Percentiles rank a stretch among this genome's conserved stretches.
Evolutionary conservation across 768 basidiomycete genomes (phyloP).

Genomic region (Tulasnella sp.): DNA sequence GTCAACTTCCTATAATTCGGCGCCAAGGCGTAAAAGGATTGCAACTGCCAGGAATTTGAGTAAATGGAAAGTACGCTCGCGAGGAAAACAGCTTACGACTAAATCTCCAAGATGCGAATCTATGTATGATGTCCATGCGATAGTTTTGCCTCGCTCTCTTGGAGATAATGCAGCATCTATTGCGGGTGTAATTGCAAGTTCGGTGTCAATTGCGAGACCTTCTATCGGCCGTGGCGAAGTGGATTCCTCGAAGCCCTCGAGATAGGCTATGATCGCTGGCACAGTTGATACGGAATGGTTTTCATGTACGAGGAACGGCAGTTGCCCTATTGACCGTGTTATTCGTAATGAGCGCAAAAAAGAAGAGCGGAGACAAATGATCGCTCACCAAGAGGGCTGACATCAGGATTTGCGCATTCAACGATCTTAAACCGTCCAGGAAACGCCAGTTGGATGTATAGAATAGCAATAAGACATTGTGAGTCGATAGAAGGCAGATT

Average conservation of each 20-base stretch:
- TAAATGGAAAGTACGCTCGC: background rate
- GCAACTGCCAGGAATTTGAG: constrained; percentile 46
- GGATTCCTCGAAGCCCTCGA: constrained; percentile 46
- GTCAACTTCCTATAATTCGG: constrained; percentile 62
- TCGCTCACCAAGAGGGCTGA: constrained; percentile 66
- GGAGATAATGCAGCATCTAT: constrained; percentile 50
- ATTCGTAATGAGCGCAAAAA: background rate
- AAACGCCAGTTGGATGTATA: constrained; percentile 64
- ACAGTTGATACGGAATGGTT: constrained; percentile 51
- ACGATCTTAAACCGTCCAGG: constrained; percentile 64
- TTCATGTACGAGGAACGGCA: constrained; percentile 67
- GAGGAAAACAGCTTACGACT: constrained; percentile 50
- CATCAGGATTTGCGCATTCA: constrained; percentile 64
- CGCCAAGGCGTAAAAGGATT: constrained; percentile 58
- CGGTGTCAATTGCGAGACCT: constrained; percentile 24
- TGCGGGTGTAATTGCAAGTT: constrained; percentile 37
- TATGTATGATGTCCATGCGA: constrained; percentile 63
- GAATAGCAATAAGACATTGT: constrained; percentile 57
- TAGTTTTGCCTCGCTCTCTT: constrained; percentile 51
- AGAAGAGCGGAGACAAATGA: constrained; percentile 20
- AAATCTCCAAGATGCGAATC: constrained; percentile 66
- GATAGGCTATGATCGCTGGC: constrained; percentile 62
- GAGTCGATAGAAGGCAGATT: constrained; percentile 64
- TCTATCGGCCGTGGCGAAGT: constrained; percentile 30
- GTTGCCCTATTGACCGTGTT: constrained; percentile 49